Evolutionary conservation across 192 early-diverging fungal species (phyloP).

Genomic region (Coemansia sp.): DNA sequence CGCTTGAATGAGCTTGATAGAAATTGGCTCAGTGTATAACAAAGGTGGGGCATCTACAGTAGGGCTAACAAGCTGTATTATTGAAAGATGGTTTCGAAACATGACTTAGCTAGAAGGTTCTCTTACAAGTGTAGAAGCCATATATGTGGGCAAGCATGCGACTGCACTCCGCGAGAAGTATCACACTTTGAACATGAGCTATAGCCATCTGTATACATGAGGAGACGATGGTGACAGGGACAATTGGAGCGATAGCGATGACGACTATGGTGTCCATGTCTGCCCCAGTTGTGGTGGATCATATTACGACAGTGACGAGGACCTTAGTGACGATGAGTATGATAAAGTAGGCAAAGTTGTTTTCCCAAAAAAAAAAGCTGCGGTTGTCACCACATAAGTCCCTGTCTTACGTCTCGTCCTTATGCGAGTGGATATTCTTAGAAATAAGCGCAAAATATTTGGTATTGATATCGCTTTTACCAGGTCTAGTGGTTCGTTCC

Average conservation of each 20-base stretch:
- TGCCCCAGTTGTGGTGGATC: no score
- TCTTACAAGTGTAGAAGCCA: no score
- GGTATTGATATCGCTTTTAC: not conserved
- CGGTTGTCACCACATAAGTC: not conserved
- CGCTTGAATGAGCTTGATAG: no score
- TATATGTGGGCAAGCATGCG: no score
- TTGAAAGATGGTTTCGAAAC: no score
- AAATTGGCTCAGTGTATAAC: no score
- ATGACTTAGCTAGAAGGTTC: no score
- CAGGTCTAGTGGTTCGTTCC: not conserved
- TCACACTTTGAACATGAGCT: no score
- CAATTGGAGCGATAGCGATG: not conserved
- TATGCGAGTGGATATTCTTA: not conserved
- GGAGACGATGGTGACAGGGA: not conserved
- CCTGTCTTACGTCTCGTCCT: not conserved
- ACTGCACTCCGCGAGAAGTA: no score
- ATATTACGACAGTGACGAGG: not conserved
- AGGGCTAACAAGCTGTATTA: no score
- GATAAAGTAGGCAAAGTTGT: not conserved
- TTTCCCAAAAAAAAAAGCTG: not conserved
- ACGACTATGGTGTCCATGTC: no score
- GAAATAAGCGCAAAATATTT: not conserved
- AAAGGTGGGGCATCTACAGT: no score
- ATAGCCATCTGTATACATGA: not conserved
- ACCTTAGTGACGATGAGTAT: not conserved